A percentile compares a stretch with the other conserved stretches of the same genome.
phyloP scores from a whole-genome alignment of 1,284 basidiomycete genomes.

The Sparassis latifolia region DNA sequence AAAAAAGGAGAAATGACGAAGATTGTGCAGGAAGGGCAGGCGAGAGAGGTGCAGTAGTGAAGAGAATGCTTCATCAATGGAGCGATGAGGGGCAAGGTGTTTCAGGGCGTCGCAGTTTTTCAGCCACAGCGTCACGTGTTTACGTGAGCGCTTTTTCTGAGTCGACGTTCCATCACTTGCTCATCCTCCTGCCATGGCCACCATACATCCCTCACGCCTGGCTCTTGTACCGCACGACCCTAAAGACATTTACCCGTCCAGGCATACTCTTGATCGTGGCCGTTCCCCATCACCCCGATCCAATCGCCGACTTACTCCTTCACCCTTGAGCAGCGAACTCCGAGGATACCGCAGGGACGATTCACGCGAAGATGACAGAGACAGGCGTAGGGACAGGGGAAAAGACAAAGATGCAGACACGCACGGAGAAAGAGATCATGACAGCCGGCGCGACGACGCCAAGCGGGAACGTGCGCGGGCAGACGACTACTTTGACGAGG shows the following conservation, averaged over 20 bases:
- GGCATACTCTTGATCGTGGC: slow-evolving; percentile 10
- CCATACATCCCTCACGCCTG: slow-evolving; percentile 57
- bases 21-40: no score
- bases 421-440: slow-evolving; percentile 3
- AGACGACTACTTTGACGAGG: slow-evolving; percentile 25
- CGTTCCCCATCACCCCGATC: slow-evolving; percentile 24
- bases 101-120: no score
- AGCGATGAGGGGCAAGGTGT: no score
- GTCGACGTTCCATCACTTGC: no score
- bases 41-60: no score
- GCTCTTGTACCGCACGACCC: slow-evolving; percentile 44
- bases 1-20: no score
- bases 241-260: slow-evolving; percentile 12
- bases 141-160: no score
- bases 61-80: no score
- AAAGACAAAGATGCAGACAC: slow-evolving; percentile 5
- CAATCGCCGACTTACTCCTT: slow-evolving; percentile 8
- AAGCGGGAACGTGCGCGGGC: slow-evolving; percentile 20
- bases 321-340: slow-evolving; percentile 14
- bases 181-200: slow-evolving; percentile 38
- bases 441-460: slow-evolving; percentile 5
- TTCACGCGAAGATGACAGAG: slow-evolving; percentile 9
- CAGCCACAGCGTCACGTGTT: no score
- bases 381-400: slow-evolving; percentile 14
- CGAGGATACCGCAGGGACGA: slow-evolving; percentile 14